Conservation (phyloP, 306 rosid genomes). For the Astragalus membranaceus region DNA sequence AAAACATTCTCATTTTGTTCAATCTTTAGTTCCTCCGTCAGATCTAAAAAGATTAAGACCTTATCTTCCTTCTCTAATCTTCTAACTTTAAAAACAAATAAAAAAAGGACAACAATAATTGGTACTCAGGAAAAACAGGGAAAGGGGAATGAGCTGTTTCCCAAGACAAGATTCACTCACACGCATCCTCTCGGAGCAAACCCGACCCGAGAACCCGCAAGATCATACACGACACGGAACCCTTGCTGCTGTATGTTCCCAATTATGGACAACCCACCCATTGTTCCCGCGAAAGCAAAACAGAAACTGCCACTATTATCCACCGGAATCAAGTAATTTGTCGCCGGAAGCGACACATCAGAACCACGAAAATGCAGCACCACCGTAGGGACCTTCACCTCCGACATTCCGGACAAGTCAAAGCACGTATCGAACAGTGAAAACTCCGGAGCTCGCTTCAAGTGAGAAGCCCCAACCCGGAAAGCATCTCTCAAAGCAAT, state of each 20-base stretch:
- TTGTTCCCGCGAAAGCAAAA: conserved; percentile 91
- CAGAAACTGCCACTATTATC: conserved; percentile 75
- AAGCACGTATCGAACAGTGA: conserved; percentile 83
- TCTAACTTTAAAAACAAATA: not conserved
- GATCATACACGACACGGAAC: conserved; percentile 69
- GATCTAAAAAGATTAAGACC: not conserved
- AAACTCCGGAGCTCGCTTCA: conserved; percentile 73
- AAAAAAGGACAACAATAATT: not conserved
- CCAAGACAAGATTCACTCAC: conserved; percentile 19
- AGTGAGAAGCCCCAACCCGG: conserved; percentile 41
- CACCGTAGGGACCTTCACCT: conserved; percentile 86
- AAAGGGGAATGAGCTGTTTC: conserved; percentile 16
- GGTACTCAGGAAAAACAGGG: not conserved
- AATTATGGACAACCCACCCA: conserved; percentile 74
- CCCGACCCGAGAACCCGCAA: conserved; percentile 77
- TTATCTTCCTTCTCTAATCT: conserved; percentile 5
- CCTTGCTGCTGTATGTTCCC: conserved; percentile 99
- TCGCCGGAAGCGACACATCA: conserved; percentile 71
- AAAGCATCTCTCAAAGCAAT: conserved; percentile 59
- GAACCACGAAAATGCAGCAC: conserved; percentile 77
- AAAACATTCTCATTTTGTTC: conserved; percentile 19
- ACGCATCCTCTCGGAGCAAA: conserved; percentile 78
- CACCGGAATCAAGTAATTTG: conserved; percentile 83
- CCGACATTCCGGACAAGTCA: conserved; percentile 64
- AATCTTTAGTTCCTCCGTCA: not conserved